Base-by-base conservation (phyloP, 352 stramenopile genomes). In the Phytophthora uliginosa region DNA sequence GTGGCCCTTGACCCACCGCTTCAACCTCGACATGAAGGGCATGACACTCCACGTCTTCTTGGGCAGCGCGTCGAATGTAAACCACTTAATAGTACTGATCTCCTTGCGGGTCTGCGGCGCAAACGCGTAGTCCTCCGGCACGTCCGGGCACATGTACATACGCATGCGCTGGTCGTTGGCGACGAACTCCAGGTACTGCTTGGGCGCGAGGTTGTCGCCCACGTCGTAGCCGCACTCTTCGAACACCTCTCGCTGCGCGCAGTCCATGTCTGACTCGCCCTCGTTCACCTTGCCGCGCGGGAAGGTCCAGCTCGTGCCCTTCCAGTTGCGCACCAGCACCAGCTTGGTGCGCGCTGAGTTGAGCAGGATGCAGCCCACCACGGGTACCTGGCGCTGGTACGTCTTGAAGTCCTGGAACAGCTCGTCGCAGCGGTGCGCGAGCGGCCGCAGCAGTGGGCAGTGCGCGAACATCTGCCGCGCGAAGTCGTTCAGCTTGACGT, bases 401-500 rank as follows among this genome's bases (percentile, higher is more conserved):
- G 86, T 82, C 59, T 91, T 95, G 67, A 99, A 99, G 77, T 98
- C 90, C 56, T 92, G 83, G 85, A 98, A 99, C 75, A 99, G 90
- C 66, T 90, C 79, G 55, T 98, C 82, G 82, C 97, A 99, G 50
- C 95, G 61, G 54, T 93, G 82, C n/a, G 88, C 78, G 38, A 97
- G 72, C 28, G 92, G 91, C 48, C 84, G 78, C 18, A 99, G 78
- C 52, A 99, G 73, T 18, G 92, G 87, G 24, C 89, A 98, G 72
- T 98, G 95, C 54, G 89, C 77, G 77, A 99, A 99, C 82, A 99
- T 92, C 56, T 93, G 86, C n/a, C 87, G 78, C 31, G 93, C 91
- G 74, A 99, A 99, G 58, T 97, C 91, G 70, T 98, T 95, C n/a
- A 99, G 76, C 72, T 98, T 97, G 66, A 98, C 92, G 52, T 98